Conservation (phyloP, 2,329 filamentous ascomycete genomes). For the Thermothelomyces thermophilus region DNA sequence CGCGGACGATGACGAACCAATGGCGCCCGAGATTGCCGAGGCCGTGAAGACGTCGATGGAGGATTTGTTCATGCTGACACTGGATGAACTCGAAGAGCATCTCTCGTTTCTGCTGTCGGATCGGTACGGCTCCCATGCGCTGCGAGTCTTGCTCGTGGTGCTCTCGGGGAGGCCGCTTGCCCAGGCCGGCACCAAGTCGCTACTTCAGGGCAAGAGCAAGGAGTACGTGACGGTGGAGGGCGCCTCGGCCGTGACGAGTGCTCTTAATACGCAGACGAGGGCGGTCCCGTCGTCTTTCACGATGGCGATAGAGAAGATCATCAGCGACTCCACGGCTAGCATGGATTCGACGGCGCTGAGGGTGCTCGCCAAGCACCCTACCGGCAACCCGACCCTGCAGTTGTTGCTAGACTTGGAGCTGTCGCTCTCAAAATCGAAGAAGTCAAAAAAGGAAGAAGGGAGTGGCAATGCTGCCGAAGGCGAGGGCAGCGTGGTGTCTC, state of each 20-base stretch:
- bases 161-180: slow-evolving; percentile 77
- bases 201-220: slow-evolving; percentile 90
- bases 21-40: slow-evolving; percentile 34
- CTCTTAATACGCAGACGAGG: slow-evolving; percentile 39
- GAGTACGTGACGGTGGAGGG: slow-evolving; percentile 66
- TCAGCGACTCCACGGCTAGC: slow-evolving; percentile 64
- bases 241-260: slow-evolving; percentile 42
- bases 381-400: slow-evolving; percentile 90
- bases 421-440: slow-evolving; percentile 56
- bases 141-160: slow-evolving; percentile 79
- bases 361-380: slow-evolving; percentile 78
- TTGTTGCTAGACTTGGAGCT: slow-evolving; percentile 83
- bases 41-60: slow-evolving; percentile 64
- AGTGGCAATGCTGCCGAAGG: slow-evolving; percentile 30
- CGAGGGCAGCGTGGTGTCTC: slow-evolving; percentile 35
- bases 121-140: slow-evolving; percentile 79
- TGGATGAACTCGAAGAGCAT: slow-evolving; percentile 83
- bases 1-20: slow-evolving; percentile 27
- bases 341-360: slow-evolving; percentile 76
- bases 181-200: slow-evolving; percentile 57
- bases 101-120: slow-evolving; percentile 81
- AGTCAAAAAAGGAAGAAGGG: slow-evolving; percentile 41
- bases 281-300: slow-evolving; percentile 74
- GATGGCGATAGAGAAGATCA: slow-evolving; percentile 72
- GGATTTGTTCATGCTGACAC: slow-evolving; percentile 71